Percentiles rank a stretch among this genome's conserved stretches.
These are phyloP conservation scores for Geotrichum reessii DNA, from an alignment of 1,139 yeast species.

Conservation along the genomic window DNA sequence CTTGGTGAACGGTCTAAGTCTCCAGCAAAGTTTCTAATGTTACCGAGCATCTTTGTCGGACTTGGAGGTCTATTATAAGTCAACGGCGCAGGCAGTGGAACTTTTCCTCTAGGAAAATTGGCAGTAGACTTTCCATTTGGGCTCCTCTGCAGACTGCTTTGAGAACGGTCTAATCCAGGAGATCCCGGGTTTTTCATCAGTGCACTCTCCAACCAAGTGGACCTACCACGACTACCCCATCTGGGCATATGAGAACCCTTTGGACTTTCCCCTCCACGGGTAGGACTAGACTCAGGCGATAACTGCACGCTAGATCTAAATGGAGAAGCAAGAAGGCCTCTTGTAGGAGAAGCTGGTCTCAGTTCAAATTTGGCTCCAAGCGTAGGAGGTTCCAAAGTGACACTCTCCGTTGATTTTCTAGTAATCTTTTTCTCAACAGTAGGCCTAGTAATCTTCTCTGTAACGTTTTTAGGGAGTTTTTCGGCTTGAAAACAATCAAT, in stretches of 20 bases:
- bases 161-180: constrained; percentile 3
- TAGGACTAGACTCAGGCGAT: constrained; percentile 5
- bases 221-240: constrained; percentile 28
- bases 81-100: constrained; percentile 14
- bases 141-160: constrained; percentile 1
- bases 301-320: neutral
- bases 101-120: constrained; percentile 13
- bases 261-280: neutral
- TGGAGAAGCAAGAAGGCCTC: neutral
- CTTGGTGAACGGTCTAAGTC: constrained; percentile 5
- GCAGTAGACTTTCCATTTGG: constrained; percentile 1
- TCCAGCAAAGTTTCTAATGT: constrained; percentile 7
- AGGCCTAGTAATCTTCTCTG: neutral
- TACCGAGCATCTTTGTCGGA: constrained; percentile 11
- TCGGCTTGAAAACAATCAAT: neutral
- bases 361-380: neutral
- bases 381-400: neutral
- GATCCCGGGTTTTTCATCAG: constrained; percentile 25
- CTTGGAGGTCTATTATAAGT: constrained; percentile 2
- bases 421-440: neutral
- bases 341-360: neutral
- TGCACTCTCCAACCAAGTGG: constrained; percentile 33
- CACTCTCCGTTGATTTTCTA: neutral
- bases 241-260: constrained; percentile 13
- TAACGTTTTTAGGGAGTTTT: neutral